Conservation (phyloP, 371 early-diverging fungal species). For the Zopfochytrium polystomum region DNA sequence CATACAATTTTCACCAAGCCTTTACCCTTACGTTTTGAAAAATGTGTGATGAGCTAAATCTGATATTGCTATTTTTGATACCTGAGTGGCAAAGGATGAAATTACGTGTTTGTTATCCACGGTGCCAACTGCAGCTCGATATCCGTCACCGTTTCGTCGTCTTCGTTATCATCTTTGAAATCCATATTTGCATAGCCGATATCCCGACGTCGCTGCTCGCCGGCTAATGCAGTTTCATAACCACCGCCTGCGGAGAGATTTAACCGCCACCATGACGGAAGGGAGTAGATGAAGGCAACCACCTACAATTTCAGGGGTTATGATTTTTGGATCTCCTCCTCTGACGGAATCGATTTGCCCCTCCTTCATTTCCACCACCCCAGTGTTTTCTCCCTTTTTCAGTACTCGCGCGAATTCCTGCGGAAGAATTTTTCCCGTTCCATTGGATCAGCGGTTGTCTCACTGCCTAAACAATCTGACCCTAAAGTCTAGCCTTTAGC, state of each 20-base stretch:
- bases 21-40: no score
- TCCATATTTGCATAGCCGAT: constrained; percentile 81
- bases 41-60: no score
- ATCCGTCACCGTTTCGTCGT: constrained; percentile 62
- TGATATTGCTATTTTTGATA: no score
- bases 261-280: no score
- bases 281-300: no score
- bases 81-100: constrained; percentile 76
- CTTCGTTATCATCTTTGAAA: constrained; percentile 56
- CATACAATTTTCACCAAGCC: constrained; percentile 90
- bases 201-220: constrained; percentile 92
- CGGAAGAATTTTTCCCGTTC: no score
- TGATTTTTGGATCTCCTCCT: constrained; percentile 93
- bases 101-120: constrained; percentile 96
- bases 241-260: no score
- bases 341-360: constrained; percentile 75
- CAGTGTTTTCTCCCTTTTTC: constrained; percentile 84
- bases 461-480: no score
- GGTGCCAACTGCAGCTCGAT: constrained; percentile 94
- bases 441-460: no score
- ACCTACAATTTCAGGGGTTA: constrained; percentile 93
- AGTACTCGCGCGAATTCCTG: constrained; percentile 97
- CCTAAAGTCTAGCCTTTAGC: constrained; percentile 68
- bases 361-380: constrained; percentile 92
- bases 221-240: constrained; percentile 96